Conservation (phyloP, 2,329 filamentous ascomycete species). For the Leptographium lundbergii region DNA sequence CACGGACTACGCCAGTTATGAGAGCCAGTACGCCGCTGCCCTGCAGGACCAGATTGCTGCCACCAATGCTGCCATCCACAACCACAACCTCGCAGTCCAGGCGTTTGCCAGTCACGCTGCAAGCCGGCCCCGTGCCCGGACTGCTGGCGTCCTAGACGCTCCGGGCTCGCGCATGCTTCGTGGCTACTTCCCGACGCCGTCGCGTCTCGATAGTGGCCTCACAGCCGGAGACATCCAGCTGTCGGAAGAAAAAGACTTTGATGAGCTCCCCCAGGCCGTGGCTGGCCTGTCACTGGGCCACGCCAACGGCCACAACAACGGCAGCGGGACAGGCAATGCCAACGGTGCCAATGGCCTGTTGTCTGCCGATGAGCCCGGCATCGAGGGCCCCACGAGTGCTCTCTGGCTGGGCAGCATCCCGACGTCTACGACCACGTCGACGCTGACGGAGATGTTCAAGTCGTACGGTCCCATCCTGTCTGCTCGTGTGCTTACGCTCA, state of each 20-base stretch:
- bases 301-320: slow-evolving; percentile 43
- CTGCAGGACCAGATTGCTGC: slow-evolving; percentile 51
- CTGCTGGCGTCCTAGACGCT: slow-evolving; percentile 80
- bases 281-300: slow-evolving; percentile 64
- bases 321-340: slow-evolving; percentile 2
- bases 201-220: slow-evolving; percentile 63
- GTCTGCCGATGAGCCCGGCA: slow-evolving; percentile 60
- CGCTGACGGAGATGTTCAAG: slow-evolving; percentile 88
- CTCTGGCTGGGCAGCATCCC: slow-evolving; percentile 97
- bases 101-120: slow-evolving; percentile 76
- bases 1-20: slow-evolving; percentile 33
- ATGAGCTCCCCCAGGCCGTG: slow-evolving; percentile 69
- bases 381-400: slow-evolving; percentile 84
- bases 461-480: slow-evolving; percentile 86
- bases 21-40: slow-evolving; percentile 46
- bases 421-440: slow-evolving; percentile 91
- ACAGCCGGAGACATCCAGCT: slow-evolving; percentile 63
- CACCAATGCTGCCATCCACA: slow-evolving; percentile 62
- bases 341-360: slow-evolving; percentile 43
- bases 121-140: slow-evolving; percentile 77
- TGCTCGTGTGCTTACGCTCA: slow-evolving; percentile 87
- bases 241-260: slow-evolving; percentile 64
- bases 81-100: slow-evolving; percentile 87
- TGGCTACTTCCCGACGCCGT: slow-evolving; percentile 61
- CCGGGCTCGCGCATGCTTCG: slow-evolving; percentile 53